Conservation (phyloP, 345 rosid species). For the Erysimum cheiranthoides region DNA sequence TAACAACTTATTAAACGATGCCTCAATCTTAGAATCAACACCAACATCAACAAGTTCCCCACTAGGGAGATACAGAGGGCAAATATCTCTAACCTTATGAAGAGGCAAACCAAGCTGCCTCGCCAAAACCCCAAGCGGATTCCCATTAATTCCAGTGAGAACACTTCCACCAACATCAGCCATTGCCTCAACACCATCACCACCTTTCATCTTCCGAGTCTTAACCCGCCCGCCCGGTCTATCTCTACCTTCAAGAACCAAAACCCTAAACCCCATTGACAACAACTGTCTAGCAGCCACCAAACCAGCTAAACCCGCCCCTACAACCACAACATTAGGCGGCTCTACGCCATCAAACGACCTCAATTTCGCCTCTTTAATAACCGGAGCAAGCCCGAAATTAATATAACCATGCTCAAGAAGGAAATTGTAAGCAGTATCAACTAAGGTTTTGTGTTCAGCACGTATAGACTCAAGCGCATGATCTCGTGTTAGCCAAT, state of each 20-base stretch:
- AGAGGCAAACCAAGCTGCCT: slow-evolving; percentile 87
- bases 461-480: slow-evolving; percentile 77
- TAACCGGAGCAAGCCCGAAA: slow-evolving; percentile 75
- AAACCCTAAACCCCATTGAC: slow-evolving; percentile 88
- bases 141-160: slow-evolving; percentile 94
- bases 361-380: slow-evolving; percentile 70
- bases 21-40: slow-evolving; percentile 82
- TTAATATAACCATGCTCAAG: slow-evolving; percentile 88
- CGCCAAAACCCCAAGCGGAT: slow-evolving; percentile 92
- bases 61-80: slow-evolving; percentile 86
- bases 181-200: slow-evolving; percentile 78
- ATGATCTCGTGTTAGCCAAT: slow-evolving; percentile 78
- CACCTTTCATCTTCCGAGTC: slow-evolving; percentile 80
- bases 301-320: slow-evolving; percentile 88
- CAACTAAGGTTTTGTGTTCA: slow-evolving; percentile 69
- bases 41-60: slow-evolving; percentile 79
- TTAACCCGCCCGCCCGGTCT: slow-evolving; percentile 92
- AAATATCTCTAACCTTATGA: slow-evolving; percentile 94
- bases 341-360: slow-evolving; percentile 58
- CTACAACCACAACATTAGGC: slow-evolving; percentile 80
- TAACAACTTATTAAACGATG: slow-evolving; percentile 79
- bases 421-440: slow-evolving; percentile 74
- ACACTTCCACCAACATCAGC: slow-evolving; percentile 95
- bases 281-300: slow-evolving; percentile 87
- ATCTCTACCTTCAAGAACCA: slow-evolving; percentile 83